Base-by-base conservation (phyloP, 192 early-diverging fungal genomes). In the Pecoramyces ruminantium region DNA sequence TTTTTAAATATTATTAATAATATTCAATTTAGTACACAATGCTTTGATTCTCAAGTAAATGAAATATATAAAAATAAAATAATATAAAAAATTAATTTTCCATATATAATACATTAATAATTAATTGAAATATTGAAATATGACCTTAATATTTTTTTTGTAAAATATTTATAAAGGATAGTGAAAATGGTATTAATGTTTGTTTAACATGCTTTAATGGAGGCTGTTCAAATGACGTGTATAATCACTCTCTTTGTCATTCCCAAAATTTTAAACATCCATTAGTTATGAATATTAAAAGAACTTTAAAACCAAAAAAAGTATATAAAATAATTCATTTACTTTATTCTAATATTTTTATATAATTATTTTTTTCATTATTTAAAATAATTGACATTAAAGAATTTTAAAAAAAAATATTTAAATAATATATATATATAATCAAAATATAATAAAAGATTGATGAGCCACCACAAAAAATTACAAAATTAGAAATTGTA, bases 121-220 rank as follows among this genome's bases (percentile, higher is more conserved):
- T 34, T 34, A 34, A 34, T 34, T 34, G 30, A 6, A 34, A 34
- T 34, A 34, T 34, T 6, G 11, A n/a, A n/a, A n/a, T n/a, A n/a
- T n/a, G n/a, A n/a, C n/a, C n/a, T n/a, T n/a, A 34, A 6, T 34
- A 34, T 6, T 34, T 11, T 34, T 34, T 6, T 34, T 34, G 30
- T 11, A 6, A 6, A 34, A 34, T 6, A 79, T 28, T 30, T 29
- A 77, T 28, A 30, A 83, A 95, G 94, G 93, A 96, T 81, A 84
- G 87, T 77, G 83, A 88, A 14, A 85, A 83, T 30, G 97, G 97
- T 38, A 85, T 99, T 81, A 93, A 98, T 83, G 96, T 99, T 18
- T 99, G 97, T 81, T 86, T 99, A 30, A 88, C 89, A 15, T 99
- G 97, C 87, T 99, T 96, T 84, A 97, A 98, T 81, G 96, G 95